Evolutionary conservation across 345 rosid species (phyloP), one percentile per base, ranked within the genome.

Genomic region (Populus nigra): DNA sequence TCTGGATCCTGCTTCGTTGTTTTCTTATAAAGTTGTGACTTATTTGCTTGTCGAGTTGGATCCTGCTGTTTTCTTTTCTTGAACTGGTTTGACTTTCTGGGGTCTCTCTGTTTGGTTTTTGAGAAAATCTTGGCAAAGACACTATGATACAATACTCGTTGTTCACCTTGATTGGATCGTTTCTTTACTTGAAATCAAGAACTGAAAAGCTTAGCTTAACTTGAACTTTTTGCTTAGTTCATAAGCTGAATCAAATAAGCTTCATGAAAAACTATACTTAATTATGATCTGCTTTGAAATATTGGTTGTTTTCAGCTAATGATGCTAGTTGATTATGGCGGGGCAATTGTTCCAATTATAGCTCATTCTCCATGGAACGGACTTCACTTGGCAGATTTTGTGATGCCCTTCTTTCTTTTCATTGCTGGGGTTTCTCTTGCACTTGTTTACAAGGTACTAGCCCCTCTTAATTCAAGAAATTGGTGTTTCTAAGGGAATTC

Each of bases 341-440:
- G 89, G 20, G 81, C 85, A 12, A 65, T 85, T 15, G 70, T 85
- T 43, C 86, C 88, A 33, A 71, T 75, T 16, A 79, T 85, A 57
- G 86, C 82, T 69, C 89, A 87, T 75, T 81, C 88, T 47, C 88
- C 89, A 0, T 85, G 89, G 89, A 82, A 85, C 20, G 89, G 88
- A 5, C 84, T 83, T 61, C 86, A 47, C 47, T 70, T 87, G 79
- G 89, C 89, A 17, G 89, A 87, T 81, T 79, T 85, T 73, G 89
- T 87, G 45, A 85, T 87, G 88, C 89, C 89, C 1, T 87, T 85
- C 70, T 87, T 87, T 71, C 88, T 87, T 49, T 85, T 85, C 49
- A n/a, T 79, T n/a, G 80, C 83, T 61, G 89, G 88, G 15, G 82
- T 85, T 41, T 87, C 88, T 78, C 85, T 81, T 15, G 89, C 89